Evolutionary conservation across 257 asterid genomes (phyloP), one percentile per base, ranked within the genome.

Genomic region (Nicotiana attenuata): DNA sequence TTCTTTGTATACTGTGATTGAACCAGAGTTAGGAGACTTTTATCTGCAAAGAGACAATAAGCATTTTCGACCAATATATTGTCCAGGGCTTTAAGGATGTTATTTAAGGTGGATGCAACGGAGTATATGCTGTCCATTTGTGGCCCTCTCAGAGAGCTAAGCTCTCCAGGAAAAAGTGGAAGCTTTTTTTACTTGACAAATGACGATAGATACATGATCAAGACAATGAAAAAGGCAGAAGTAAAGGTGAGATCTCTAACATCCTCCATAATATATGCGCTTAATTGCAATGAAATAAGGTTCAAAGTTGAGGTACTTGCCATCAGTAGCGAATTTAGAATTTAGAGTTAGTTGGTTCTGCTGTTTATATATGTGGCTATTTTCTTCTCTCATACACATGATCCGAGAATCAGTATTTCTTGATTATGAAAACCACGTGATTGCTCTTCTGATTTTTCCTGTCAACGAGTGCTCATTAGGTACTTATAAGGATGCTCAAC

Each of bases 141-240:
- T 64, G 99, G 99, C 7, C 97, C 99, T 19, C 86, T 96, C 20
- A 83, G 98, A 22, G 99, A 96, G 77, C 97, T 96, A 53, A 94
- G 97, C 45, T 94, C 98, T 4, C 99, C 99, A 0, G 98, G 98
- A 26, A 94, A 95, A 64, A 95, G 99, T 68, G 99, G 99, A 61
- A 95, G 99, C 87, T 95, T 95, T 85, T 95, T 95, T 73, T 96
- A 96, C 92, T 82, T 93, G 84, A 96, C 99, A 5, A 91, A 92
- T 47, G 99, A 93, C 35, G 99, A 95, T 82, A 95, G 98, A n/a
- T 95, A 95, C 86, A 95, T 95, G 99, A 95, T 93, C 69, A 95
- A 93, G 90, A 93, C 99, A 3, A 95, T 95, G 98, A 95, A 95
- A 87, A 95, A 95, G 85, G 97, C 99, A 33, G 99, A 95, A 93